phyloP scores from a whole-genome alignment of 192 early-diverging fungal species.

The Coemansia biformis region DNA sequence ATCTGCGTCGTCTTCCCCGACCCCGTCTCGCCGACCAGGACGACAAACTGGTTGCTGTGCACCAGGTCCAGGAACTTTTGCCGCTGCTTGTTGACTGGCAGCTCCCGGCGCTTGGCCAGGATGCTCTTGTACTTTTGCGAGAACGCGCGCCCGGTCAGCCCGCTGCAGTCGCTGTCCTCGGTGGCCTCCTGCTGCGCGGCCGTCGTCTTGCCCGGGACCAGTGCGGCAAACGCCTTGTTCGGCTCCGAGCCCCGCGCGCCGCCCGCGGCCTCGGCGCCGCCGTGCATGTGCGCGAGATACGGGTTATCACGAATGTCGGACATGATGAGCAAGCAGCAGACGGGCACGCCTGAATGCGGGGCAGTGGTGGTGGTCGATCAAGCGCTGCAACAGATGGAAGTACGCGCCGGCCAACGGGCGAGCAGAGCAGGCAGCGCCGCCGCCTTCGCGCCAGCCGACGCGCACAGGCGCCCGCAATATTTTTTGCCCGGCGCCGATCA shows the following conservation, averaged over 20 bases:
- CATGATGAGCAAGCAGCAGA: constrained; percentile 16
- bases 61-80: constrained; percentile 85
- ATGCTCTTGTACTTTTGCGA: constrained; percentile 82
- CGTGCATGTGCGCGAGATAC: constrained; percentile 49
- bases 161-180: constrained; percentile 71
- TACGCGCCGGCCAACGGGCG: no score
- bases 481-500: no score
- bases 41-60: constrained; percentile 89
- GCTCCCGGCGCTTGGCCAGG: constrained; percentile 73
- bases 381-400: no score
- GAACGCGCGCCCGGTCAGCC: constrained; percentile 74
- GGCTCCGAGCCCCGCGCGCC: background rate
- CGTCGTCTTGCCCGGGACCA: constrained; percentile 52
- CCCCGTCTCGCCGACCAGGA: constrained; percentile 96
- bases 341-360: background rate
- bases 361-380: no score
- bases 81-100: constrained; percentile 94
- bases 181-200: constrained; percentile 72
- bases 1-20: constrained; percentile 99
- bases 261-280: constrained; percentile 4
- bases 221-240: constrained; percentile 30
- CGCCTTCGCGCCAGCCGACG: no score
- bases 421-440: no score
- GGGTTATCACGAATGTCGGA: constrained; percentile 39
- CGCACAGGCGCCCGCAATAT: no score